Base-by-base conservation (phyloP, 345 rosid species). In the Citrus glauca region DNA sequence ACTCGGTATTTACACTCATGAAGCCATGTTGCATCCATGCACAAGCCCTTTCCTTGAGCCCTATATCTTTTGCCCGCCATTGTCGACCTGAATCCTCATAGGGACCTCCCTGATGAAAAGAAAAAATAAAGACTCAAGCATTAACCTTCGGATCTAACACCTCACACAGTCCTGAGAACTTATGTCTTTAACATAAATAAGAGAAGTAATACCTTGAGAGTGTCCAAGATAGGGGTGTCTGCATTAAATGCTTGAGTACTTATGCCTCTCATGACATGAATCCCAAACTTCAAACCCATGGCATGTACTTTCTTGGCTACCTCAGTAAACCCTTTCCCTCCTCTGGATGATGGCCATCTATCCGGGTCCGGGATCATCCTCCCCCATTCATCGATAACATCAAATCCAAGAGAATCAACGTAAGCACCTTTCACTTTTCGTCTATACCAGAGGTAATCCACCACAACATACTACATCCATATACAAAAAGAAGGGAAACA, bases 351-450 rank as follows among this genome's bases (percentile, higher is more conserved):
- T n/a, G 99, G 97, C 99, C 99, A 96, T 73, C 99, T 81, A 27
- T 11, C 84, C 0, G 97, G 97, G 80, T 91, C 97, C 32, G 98
- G 99, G 38, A 90, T 82, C 89, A 89, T 61, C 78, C 98, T 89
- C 72, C 99, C 99, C 98, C 99, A 94, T 82, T 89, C 78, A 85
- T 96, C 99, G 82, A 93, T 93, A 67, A 93, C 98, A 87, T 96
- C 99, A 37, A 85, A 93, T 70, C 98, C 99, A 61, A 76, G 85
- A 81, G 97, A 89, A 77, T 92, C 94, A 20, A 74, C 81, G 60
- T 79, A 80, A 80, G 99, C 95, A 33, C 99, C 98, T 0, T 86
- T 83, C 40, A 89, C 98, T 80, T 89, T 91, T 81, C 83, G 85
- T 74, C 98, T 87, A 60, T 96, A 96, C 99, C 98, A 96, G 63